phyloP scores from a whole-genome alignment of 2,329 filamentous ascomycete genomes.

The Microthyrium microscopicum region DNA sequence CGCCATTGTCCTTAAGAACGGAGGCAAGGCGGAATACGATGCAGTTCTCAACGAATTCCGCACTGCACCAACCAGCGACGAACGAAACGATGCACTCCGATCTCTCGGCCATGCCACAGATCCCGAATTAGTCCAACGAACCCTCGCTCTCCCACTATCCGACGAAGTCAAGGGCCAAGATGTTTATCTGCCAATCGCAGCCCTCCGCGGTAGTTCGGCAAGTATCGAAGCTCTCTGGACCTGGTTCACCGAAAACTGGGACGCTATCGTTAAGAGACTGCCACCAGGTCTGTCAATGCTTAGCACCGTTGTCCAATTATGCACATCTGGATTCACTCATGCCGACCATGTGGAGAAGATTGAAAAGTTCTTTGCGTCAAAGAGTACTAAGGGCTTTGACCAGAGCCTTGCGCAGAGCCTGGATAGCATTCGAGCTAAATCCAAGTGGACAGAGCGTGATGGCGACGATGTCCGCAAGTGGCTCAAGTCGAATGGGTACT shows the following conservation, averaged over 20 bases:
- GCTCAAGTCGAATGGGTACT: constrained; percentile 50
- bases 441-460: constrained; percentile 64
- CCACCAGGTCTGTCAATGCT: constrained; percentile 80
- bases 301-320: constrained; percentile 66
- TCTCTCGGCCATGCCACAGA: constrained; percentile 63
- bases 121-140: constrained; percentile 65
- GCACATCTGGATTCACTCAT: constrained; percentile 64
- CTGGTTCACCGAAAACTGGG: constrained; percentile 83
- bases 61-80: constrained; percentile 59
- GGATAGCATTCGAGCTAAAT: constrained; percentile 72
- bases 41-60: constrained; percentile 59
- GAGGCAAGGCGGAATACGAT: constrained; percentile 76
- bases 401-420: constrained; percentile 78
- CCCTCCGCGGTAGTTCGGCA: constrained; percentile 57
- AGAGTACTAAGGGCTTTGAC: constrained; percentile 78
- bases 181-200: constrained; percentile 73
- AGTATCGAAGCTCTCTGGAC: constrained; percentile 67
- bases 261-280: constrained; percentile 61
- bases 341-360: constrained; percentile 60
- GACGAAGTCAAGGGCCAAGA: constrained; percentile 87
- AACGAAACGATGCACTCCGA: constrained; percentile 82
- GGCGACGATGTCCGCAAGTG: constrained; percentile 57
- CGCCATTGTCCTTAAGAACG: constrained; percentile 66
- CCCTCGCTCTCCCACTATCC: constrained; percentile 57
- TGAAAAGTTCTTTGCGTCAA: constrained; percentile 62